These are phyloP conservation scores for Cairneyella variabilis DNA, from an alignment of 495 filamentous ascomycete genomes.

Conservation along the genomic window DNA sequence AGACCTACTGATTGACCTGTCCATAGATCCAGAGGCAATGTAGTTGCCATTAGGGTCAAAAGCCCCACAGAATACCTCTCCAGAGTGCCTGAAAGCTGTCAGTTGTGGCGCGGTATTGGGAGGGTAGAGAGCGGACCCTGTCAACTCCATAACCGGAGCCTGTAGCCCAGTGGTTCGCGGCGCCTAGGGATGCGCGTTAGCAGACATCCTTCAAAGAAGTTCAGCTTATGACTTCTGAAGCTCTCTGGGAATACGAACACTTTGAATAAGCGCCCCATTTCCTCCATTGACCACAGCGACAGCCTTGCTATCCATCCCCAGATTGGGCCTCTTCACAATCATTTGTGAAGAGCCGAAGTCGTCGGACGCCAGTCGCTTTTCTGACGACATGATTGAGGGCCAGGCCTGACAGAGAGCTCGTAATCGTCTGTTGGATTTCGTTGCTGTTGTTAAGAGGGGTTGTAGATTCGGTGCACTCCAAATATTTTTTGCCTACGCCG, in stretches of 20 bases:
- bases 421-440: neutral
- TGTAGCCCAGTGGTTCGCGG: constrained; percentile 82
- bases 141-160: constrained; percentile 92
- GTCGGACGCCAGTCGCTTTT: constrained; percentile 82
- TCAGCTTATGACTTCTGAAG: constrained; percentile 16
- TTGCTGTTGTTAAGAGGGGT: neutral
- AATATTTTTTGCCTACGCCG: neutral
- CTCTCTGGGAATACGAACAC: constrained; percentile 54
- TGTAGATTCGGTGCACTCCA: neutral
- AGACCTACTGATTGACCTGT: constrained; percentile 76
- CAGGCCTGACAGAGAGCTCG: neutral
- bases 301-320: constrained; percentile 59
- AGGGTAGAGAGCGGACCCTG: no score
- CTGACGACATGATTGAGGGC: constrained; percentile 64
- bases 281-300: constrained; percentile 60
- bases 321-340: constrained; percentile 86
- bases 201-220: constrained; percentile 21
- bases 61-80: constrained; percentile 86
- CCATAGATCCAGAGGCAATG: constrained; percentile 94
- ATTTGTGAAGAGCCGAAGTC: constrained; percentile 76
- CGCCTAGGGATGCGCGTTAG: constrained; percentile 46
- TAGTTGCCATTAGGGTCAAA: constrained; percentile 85
- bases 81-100: no score
- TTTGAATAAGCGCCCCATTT: constrained; percentile 75
- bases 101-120: no score